Conservation (phyloP, 805 yeast species). For the Danielozyma ontarioensis region DNA sequence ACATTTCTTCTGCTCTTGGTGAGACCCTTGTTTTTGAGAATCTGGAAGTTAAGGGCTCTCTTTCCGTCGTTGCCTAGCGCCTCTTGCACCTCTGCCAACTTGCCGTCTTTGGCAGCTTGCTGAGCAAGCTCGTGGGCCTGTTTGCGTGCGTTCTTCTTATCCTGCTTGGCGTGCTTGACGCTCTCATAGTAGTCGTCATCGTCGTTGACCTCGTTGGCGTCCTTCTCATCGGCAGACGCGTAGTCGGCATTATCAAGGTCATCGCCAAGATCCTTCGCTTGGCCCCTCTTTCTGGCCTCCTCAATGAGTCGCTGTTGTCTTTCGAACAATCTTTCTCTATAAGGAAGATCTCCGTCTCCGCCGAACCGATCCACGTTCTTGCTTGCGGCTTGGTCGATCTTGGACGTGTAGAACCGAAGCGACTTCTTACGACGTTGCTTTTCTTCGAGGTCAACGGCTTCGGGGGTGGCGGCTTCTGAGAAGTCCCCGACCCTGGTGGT, state of each 20-base stretch:
- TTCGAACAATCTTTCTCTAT: constrained; percentile 83
- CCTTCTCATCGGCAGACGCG: constrained; percentile 43
- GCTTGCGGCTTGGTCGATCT: constrained; percentile 79
- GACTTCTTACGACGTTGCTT: constrained; percentile 75
- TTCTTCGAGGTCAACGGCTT: constrained; percentile 82
- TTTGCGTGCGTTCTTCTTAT: constrained; percentile 50
- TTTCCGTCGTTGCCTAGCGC: constrained; percentile 75
- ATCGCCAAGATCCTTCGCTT: constrained; percentile 45
- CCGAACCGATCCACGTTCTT: constrained; percentile 53
- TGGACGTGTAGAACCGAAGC: constrained; percentile 92
- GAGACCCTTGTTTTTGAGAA: constrained; percentile 92
- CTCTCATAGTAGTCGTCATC: constrained; percentile 55
- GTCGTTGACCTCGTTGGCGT: constrained; percentile 38
- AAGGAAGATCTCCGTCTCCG: constrained; percentile 91
- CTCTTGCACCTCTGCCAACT: constrained; percentile 65
- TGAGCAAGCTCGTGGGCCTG: constrained; percentile 67
- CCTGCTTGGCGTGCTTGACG: constrained; percentile 42
- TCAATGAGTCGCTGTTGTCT: constrained; percentile 82
- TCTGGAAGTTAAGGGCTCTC: constrained; percentile 92
- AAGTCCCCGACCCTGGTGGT: constrained; percentile 41
- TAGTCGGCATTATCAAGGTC: constrained; percentile 50
- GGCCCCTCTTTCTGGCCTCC: constrained; percentile 73
- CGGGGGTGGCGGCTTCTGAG: constrained; percentile 61
- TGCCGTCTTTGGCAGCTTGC: constrained; percentile 80
- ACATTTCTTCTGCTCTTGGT: constrained; percentile 92